These are phyloP conservation scores for Coemansia sp. DNA, from an alignment of 192 early-diverging fungal genomes.

Conservation along the genomic window DNA sequence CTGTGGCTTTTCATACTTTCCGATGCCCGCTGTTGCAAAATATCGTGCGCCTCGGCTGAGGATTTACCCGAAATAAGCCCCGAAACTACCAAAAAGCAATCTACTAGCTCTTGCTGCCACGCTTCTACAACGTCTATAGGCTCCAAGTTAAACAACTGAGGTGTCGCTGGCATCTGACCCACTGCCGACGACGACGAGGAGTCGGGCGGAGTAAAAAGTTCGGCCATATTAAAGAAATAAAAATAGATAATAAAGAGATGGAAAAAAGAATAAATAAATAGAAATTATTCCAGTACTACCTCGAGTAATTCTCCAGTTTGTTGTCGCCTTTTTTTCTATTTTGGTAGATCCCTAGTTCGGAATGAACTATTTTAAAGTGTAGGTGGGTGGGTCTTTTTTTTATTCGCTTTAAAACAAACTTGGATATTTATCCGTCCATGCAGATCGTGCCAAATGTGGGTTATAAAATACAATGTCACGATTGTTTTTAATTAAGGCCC, in stretches of 20 bases:
- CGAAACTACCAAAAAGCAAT: slow-evolving; percentile 29
- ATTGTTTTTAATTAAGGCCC: too few species aligned
- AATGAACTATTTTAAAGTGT: too few species aligned
- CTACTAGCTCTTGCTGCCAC: slow-evolving; percentile 57
- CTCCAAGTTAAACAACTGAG: slow-evolving; percentile 54
- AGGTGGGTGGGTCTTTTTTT: neutral
- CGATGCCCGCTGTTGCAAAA: slow-evolving; percentile 61
- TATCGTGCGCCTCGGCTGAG: slow-evolving; percentile 63
- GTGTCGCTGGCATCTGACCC: slow-evolving; percentile 7
- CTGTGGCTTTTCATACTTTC: slow-evolving; percentile 57
- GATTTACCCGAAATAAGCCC: slow-evolving; percentile 48
- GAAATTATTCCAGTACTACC: neutral
- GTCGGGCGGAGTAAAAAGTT: neutral
- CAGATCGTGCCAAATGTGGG: neutral
- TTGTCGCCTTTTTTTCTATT: neutral
- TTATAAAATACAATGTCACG: too few species aligned
- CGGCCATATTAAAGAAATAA: neutral
- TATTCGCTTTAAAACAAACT: neutral
- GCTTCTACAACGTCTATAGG: slow-evolving; percentile 55
- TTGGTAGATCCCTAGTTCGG: neutral
- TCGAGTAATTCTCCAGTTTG: neutral
- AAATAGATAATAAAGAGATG: neutral
- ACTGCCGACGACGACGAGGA: neutral
- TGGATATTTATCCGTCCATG: neutral
- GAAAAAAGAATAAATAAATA: neutral